These are phyloP conservation scores for Aphanomyces astaci DNA, from an alignment of 352 stramenopile species.

Conservation along the genomic window DNA sequence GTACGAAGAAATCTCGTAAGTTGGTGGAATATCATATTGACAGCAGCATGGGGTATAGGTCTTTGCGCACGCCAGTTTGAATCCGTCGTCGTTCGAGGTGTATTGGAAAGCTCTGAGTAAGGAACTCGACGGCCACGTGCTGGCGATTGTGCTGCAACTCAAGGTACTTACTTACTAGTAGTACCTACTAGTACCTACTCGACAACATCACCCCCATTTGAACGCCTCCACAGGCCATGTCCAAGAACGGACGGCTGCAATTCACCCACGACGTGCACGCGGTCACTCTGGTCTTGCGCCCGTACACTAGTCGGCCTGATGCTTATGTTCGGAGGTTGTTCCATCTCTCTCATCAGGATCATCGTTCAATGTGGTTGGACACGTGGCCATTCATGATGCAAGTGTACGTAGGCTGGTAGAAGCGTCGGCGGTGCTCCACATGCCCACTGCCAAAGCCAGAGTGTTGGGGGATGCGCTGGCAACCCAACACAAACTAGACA, in stretches of 20 bases:
- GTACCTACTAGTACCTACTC: neutral
- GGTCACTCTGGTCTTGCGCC: neutral
- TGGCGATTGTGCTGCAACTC: neutral
- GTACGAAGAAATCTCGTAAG: neutral
- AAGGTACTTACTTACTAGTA: conserved; percentile 7
- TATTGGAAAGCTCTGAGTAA: conserved; percentile 12
- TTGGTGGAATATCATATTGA: neutral
- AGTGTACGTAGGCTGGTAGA: neutral
- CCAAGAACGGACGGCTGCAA: neutral
- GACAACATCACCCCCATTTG: no score
- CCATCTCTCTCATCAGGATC: neutral
- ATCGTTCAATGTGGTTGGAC: no score
- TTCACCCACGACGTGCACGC: conserved; percentile 3
- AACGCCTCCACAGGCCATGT: conserved; percentile 16
- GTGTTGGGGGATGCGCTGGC: neutral
- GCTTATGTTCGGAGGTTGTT: conserved; percentile 14
- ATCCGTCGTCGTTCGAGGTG: neutral
- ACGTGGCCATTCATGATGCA: no score
- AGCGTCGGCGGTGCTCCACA: conserved; percentile 8
- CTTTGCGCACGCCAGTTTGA: neutral
- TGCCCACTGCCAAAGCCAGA: neutral
- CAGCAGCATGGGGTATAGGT: neutral
- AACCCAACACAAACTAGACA: neutral
- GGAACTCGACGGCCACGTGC: conserved; percentile 7
- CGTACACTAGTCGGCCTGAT: conserved; percentile 2